A percentile compares a stretch with the other conserved stretches of the same genome.
Conservation (phyloP, 2,329 filamentous ascomycete species). For the Ceratocystis variospora region DNA sequence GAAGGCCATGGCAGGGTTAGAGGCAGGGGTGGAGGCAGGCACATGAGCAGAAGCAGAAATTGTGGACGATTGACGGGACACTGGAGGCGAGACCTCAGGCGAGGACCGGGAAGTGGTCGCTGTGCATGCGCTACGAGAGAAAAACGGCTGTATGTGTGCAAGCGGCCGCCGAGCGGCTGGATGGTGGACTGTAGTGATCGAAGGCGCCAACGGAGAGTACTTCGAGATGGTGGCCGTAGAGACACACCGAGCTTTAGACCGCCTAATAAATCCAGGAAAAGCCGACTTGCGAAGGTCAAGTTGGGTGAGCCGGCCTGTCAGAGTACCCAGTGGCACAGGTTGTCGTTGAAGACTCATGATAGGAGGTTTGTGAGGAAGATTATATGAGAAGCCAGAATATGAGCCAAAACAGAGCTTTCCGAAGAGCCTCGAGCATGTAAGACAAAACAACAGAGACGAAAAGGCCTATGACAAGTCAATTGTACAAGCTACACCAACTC, state of each 20-base stretch:
- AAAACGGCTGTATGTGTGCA: too few species aligned
- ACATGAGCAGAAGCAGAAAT: neutral
- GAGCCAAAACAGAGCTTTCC: neutral
- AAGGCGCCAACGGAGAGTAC: too few species aligned
- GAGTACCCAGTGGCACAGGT: slow-evolving; percentile 4
- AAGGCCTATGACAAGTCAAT: neutral
- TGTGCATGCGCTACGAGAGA: neutral
- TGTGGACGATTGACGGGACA: neutral
- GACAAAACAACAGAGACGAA: neutral
- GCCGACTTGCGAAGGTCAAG: neutral
- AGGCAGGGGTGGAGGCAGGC: slow-evolving; percentile 29
- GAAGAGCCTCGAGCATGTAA: neutral
- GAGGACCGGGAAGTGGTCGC: slow-evolving; percentile 4
- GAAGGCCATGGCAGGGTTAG: slow-evolving; percentile 78
- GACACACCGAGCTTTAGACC: neutral
- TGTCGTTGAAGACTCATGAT: slow-evolving; percentile 9
- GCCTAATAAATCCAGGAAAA: neutral
- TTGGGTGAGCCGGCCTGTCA: neutral
- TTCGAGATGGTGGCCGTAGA: neutral
- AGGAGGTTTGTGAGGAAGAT: slow-evolving; percentile 1
- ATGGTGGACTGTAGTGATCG: too few species aligned
- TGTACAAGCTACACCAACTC: neutral
- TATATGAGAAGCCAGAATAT: neutral
- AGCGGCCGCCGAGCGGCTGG: too few species aligned
- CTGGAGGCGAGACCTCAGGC: slow-evolving; percentile 7